Conservation (phyloP, 441 rosid species). For the Lepidium campestre region DNA sequence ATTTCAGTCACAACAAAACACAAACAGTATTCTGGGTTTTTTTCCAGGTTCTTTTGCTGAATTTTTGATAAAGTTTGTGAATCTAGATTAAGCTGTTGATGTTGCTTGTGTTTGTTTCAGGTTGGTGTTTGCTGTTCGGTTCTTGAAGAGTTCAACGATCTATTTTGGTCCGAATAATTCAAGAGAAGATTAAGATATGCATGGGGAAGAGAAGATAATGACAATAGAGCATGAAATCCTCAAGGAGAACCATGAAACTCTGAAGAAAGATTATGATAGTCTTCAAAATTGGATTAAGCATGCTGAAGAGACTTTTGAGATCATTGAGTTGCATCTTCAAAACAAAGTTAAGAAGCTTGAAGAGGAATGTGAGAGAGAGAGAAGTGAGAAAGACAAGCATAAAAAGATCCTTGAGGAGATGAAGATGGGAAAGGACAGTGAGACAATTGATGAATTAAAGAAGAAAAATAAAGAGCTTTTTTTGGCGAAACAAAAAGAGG, state of each 20-base stretch:
- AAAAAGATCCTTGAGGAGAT: conserved; percentile 13
- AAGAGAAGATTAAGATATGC: not conserved
- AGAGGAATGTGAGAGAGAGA: conserved; percentile 16
- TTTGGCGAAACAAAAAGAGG: conserved; percentile 10
- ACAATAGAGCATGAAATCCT: not conserved
- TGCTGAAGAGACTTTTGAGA: not conserved
- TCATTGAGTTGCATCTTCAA: conserved; percentile 2
- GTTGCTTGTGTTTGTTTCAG: no score
- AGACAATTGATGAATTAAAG: conserved; percentile 1
- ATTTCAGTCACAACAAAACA: no score
- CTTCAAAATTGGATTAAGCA: not conserved
- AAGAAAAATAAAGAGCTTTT: conserved; percentile 13
- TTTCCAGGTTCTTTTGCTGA: no score
- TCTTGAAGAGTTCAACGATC: no score
- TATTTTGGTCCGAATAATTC: no score
- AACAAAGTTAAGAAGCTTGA: not conserved
- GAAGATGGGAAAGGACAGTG: not conserved
- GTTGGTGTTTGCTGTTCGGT: no score
- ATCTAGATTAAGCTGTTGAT: no score
- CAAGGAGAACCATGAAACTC: conserved; percentile 20
- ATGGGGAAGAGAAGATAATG: not conserved
- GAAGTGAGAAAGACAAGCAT: conserved; percentile 10
- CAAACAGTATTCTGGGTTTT: no score
- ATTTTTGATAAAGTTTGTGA: no score
- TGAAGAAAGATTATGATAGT: conserved; percentile 4